Evolutionary conservation across 2,329 filamentous ascomycete genomes (phyloP).

Genomic region (Tothia fuscella): DNA sequence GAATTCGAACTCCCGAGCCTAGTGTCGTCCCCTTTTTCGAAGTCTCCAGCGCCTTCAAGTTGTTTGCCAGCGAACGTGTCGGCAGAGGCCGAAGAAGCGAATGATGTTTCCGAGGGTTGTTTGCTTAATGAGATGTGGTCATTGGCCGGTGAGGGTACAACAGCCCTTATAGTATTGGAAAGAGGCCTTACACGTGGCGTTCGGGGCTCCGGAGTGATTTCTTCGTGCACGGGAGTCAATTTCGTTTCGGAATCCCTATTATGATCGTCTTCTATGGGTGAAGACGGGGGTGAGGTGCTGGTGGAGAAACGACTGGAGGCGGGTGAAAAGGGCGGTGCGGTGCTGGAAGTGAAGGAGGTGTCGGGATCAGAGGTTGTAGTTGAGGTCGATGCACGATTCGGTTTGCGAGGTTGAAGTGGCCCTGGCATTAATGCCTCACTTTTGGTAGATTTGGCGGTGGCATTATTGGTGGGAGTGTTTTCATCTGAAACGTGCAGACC

Average conservation of each 20-base stretch:
- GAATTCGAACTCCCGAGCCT: conserved; percentile 1
- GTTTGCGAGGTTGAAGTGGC: conserved; percentile 23
- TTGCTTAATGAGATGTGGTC: conserved; percentile 15
- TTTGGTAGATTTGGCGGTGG: conserved; percentile 22
- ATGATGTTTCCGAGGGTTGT: conserved; percentile 10
- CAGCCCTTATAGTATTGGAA: conserved; percentile 23
- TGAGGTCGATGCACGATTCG: conserved; percentile 24
- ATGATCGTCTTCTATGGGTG: conserved; percentile 15
- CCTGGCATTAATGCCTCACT: conserved; percentile 22
- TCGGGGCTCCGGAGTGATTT: not conserved
- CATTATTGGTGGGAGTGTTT: conserved; percentile 24
- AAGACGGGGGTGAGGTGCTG: conserved; percentile 26
- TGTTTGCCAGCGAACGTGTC: conserved; percentile 16
- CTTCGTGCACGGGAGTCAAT: conserved; percentile 5
- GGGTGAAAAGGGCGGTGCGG: conserved; percentile 22
- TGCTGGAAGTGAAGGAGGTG: conserved; percentile 14
- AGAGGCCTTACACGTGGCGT: not conserved
- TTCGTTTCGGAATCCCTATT: not conserved
- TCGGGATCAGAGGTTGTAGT: conserved; percentile 28
- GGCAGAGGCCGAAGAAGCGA: conserved; percentile 15
- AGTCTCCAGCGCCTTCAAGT: conserved; percentile 19
- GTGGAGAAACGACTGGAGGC: conserved; percentile 27
- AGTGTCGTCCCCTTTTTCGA: conserved; percentile 16
- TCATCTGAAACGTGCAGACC: conserved; percentile 28
- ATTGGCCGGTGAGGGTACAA: conserved; percentile 23